Evolutionary conservation across 352 stramenopile species (phyloP), one percentile per base, ranked within the genome.

Genomic region (Globisporangium abappressorium): DNA sequence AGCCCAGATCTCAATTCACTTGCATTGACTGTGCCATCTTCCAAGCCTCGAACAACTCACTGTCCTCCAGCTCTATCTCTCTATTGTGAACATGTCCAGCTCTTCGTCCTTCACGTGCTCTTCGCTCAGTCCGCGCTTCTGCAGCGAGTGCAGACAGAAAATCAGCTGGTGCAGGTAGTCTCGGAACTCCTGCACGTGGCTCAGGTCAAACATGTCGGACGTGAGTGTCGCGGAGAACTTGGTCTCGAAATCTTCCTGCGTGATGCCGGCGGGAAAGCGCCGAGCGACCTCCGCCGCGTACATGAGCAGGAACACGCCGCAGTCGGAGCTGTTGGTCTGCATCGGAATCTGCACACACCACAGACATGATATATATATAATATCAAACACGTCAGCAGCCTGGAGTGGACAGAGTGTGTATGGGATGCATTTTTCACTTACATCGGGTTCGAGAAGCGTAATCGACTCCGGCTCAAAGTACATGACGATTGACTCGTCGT

Each of bases 261-360:
- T 78, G 57, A 92, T 66, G 33, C 82, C 83, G 5, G 51, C 71
- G 12, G 87, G 87, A 47, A 92, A 93, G 5, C 75, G 72, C 24
- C 79, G 71, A 33, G 90, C 73, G 36, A 94, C 85, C 51, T 85
- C 78, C 3, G 77, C 73, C 5, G 85, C 86, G 63, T 95, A 95
- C 79, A 95, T 89, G 26, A 95, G 72, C 28, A 95, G 57, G 47
- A 90, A 95, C 20, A 95, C 87, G 3, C 87, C 96, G 74, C 95
- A 98, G 80, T 99, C 96, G 8, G 90, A 98, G 22, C 78, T 90
- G 65, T 99, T 99, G 5, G 84, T 87, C 67, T 98, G 96, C 66
- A 92, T 79, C 12, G 96, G 95, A 65, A 98, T 94, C 87, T 92
- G 24, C 20, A 53, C 22, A 53, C 5, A 38, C 2, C 33, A 36